Base-by-base conservation (phyloP, 805 yeast genomes). In the Lipomyces sp. region DNA sequence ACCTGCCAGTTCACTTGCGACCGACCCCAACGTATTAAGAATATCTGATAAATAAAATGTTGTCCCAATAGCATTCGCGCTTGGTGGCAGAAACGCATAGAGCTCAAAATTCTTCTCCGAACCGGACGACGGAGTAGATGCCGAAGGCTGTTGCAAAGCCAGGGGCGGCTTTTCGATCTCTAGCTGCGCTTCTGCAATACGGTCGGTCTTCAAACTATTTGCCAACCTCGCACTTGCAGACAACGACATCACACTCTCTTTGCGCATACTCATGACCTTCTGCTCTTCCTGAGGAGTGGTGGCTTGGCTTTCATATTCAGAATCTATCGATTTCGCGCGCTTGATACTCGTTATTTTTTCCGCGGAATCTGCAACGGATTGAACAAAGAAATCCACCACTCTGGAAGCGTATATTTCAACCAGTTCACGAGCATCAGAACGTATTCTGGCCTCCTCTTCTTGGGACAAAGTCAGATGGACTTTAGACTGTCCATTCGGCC, bases 31-130 rank as follows among this genome's bases (percentile, higher is more conserved):
- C 1, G 80, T 78, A 2, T 79, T 79, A 33, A 84, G 79, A 15
- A 87, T 77, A 34, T 77, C 76, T 0, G 86, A 82, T 50, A 85
- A 74, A 71, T 84, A 86, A 69, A 83, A 80, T 45, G 86, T 75
- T 2, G 89, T 81, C 57, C 90, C 82, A 32, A 90, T 77, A 7
- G 89, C 84, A 73, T 88, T 90, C 0, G 92, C 81, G 62, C 80
- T 80, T 0, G 88, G 87, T 2, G 94, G 93, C 30, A 88, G 74
- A 72, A 86, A 87, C 0, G 88, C 87, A 74, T 72, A 72, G 24
- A 63, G 42, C 33, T 69, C 64, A 32, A 42, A 69, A 6, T 50
- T 55, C 24, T 59, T 64, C 34, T 53, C 34, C 7, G 59, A 33
- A 4, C 45, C 51, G 11, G 63, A 63, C 13, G 69, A 53, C 34